Evolutionary conservation across 352 stramenopile genomes (phyloP).

Genomic region (Pythium folliculosum): DNA sequence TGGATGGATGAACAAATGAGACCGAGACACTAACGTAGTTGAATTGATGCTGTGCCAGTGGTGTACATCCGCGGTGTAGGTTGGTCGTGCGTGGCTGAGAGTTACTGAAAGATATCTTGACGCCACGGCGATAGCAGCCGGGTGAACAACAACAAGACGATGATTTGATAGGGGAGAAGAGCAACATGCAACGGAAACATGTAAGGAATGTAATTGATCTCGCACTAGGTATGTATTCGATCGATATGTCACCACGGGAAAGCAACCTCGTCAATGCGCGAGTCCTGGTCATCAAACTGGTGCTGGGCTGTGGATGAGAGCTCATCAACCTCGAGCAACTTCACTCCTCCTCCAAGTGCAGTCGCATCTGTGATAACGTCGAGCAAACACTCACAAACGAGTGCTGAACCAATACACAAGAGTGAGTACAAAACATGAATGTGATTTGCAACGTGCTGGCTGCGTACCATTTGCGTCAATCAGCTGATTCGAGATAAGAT

Average conservation of each 20-base stretch:
- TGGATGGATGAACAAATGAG: not conserved
- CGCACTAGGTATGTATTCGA: not conserved
- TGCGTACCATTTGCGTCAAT: constrained; percentile 12
- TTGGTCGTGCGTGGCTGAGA: constrained; percentile 11
- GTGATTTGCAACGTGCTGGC: not conserved
- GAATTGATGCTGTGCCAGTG: constrained; percentile 9
- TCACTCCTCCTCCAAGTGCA: constrained; percentile 12
- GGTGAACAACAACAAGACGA: constrained; percentile 8
- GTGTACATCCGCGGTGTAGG: constrained; percentile 23
- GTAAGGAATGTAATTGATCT: constrained; percentile 4
- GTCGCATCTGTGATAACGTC: constrained; percentile 16
- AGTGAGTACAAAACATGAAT: not conserved
- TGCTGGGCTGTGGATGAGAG: not conserved
- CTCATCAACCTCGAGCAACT: constrained; percentile 10
- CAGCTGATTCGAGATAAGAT: not conserved
- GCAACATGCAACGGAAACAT: constrained; percentile 18
- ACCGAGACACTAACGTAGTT: not conserved
- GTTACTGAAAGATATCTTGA: constrained; percentile 3
- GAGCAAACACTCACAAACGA: constrained; percentile 18
- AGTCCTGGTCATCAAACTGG: not conserved
- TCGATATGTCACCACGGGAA: constrained; percentile 3
- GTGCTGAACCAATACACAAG: constrained; percentile 3
- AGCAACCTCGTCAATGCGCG: not conserved
- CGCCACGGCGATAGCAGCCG: constrained; percentile 19
- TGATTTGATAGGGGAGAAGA: constrained; percentile 1